Conservation (phyloP, 768 basidiomycete genomes). For the Psilocybe azurescens region DNA sequence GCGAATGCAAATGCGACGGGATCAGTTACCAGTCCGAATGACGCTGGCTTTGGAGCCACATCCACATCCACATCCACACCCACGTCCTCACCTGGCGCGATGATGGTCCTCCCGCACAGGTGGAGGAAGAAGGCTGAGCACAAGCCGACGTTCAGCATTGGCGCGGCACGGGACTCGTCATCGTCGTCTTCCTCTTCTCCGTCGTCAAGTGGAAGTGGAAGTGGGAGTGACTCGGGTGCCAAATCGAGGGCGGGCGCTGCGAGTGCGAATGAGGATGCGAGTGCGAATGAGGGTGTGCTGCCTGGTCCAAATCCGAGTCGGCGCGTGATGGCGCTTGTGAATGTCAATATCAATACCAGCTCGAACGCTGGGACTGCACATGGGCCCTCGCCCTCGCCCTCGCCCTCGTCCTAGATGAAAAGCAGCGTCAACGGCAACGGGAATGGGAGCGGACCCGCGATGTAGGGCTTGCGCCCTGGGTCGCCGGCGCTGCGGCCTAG, state of each 20-base stretch:
- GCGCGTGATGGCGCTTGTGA: not conserved
- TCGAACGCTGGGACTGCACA: no score
- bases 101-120: conserved; percentile 8
- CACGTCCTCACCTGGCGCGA: not conserved
- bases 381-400: no score
- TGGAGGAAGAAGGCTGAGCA: not conserved
- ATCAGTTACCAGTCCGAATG: no score
- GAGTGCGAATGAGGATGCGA: no score
- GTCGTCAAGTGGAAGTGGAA: conserved; percentile 20
- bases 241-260: not conserved
- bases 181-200: not conserved
- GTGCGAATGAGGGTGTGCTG: not conserved
- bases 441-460: not conserved
- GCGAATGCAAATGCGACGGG: not conserved
- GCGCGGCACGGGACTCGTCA: not conserved
- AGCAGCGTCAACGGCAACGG: not conserved
- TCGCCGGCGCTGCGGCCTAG: not conserved
- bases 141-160: conserved; percentile 18
- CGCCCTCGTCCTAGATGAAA: not conserved
- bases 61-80: no score
- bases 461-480: conserved; percentile 5
- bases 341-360: not conserved
- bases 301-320: not conserved
- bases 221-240: conserved; percentile 19
- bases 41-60: no score